Conservation (phyloP, 1,139 yeast species). For the Pichia sp. region DNA sequence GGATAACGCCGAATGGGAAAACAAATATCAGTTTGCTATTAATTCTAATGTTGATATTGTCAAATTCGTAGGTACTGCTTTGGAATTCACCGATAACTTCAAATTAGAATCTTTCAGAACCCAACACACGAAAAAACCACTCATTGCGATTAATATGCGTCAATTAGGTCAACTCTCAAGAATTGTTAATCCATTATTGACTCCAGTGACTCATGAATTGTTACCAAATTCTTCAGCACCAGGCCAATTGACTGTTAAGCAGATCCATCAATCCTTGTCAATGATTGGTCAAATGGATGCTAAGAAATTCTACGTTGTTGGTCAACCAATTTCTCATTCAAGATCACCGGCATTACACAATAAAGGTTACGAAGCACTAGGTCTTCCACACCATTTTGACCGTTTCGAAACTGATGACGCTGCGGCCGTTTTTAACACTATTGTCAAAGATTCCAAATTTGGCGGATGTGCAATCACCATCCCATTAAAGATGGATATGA, state of each 20-base stretch:
- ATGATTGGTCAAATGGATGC: constrained; percentile 52
- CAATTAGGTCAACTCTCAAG: constrained; percentile 69
- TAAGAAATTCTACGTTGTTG: constrained; percentile 68
- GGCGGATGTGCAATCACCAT: constrained; percentile 93
- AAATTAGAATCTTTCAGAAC: constrained; percentile 60
- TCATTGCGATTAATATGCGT: constrained; percentile 82
- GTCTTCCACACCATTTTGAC: constrained; percentile 69
- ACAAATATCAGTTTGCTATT: constrained; percentile 59
- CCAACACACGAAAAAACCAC: constrained; percentile 45
- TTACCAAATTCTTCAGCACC: constrained; percentile 68
- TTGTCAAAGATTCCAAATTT: constrained; percentile 44
- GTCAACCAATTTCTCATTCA: constrained; percentile 78
- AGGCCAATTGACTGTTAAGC: constrained; percentile 58
- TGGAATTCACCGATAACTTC: constrained; percentile 56
- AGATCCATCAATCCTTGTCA: constrained; percentile 53
- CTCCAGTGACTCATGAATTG: constrained; percentile 72
- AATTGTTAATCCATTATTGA: constrained; percentile 62
- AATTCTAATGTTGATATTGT: constrained; percentile 63
- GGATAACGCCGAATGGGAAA: constrained; percentile 67
- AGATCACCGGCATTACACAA: constrained; percentile 83
- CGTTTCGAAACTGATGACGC: constrained; percentile 65
- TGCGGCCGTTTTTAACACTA: constrained; percentile 35
- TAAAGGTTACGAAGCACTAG: constrained; percentile 61
- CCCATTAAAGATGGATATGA: constrained; percentile 77
- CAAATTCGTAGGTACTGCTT: constrained; percentile 79